These are phyloP conservation scores for Suillus americanus DNA, from an alignment of 768 basidiomycete species.

Conservation along the genomic window DNA sequence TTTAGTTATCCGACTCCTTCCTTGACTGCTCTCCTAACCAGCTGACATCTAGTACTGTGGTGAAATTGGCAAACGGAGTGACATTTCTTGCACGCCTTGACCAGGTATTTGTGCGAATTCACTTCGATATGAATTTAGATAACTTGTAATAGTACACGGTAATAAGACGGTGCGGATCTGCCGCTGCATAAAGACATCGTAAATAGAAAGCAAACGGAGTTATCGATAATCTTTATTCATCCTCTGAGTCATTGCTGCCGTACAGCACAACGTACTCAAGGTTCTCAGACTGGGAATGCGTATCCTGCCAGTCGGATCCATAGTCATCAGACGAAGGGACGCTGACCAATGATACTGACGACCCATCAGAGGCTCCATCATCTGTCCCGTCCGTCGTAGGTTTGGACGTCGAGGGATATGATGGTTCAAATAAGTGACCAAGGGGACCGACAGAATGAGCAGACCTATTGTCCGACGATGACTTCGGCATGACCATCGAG, in stretches of 20 bases:
- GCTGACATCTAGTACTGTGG: no score
- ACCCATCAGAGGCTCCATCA: conserved; percentile 37
- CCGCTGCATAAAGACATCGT: conserved; percentile 10
- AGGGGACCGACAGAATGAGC: conserved; percentile 13
- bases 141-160: neutral
- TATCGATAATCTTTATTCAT: conserved; percentile 29
- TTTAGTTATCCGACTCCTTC: neutral
- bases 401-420: conserved; percentile 20
- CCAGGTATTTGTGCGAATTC: no score
- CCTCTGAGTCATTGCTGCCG: conserved; percentile 61
- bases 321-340: conserved; percentile 57
- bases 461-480: conserved; percentile 25
- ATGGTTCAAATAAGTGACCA: conserved; percentile 7
- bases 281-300: conserved; percentile 40
- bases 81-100: no score
- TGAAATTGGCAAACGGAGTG: neutral
- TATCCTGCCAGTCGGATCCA: conserved; percentile 59
- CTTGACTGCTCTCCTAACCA: neutral
- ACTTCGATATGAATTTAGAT: neutral
- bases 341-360: conserved; percentile 61
- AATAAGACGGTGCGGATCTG: neutral
- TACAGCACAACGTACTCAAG: conserved; percentile 74
- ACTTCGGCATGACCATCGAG: conserved; percentile 62
- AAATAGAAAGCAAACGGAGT: conserved; percentile 5
- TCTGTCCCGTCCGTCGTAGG: conserved; percentile 40